Evolutionary conservation across 1,284 basidiomycete species (phyloP).

Genomic region (Vanrija pseudolonga): DNA sequence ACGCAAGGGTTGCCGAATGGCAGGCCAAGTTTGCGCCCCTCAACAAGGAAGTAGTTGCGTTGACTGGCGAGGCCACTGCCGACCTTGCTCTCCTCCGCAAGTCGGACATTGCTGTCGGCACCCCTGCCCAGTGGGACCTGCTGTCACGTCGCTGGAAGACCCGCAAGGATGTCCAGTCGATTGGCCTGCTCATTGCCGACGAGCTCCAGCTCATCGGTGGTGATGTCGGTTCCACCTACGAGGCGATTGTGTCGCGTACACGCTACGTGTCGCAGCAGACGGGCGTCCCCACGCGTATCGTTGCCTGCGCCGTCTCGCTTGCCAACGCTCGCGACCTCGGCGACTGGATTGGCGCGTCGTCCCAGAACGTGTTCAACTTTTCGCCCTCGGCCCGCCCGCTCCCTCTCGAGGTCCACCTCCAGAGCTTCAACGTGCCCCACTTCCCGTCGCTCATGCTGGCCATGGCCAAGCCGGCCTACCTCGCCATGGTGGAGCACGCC

Average conservation of each 20-base stretch:
- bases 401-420: conserved; percentile 95
- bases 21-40: conserved; percentile 72
- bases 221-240: conserved; percentile 91
- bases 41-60: conserved; percentile 84
- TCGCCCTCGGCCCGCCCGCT: conserved; percentile 90
- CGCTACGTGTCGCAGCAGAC: conserved; percentile 96
- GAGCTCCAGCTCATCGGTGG: conserved; percentile 92
- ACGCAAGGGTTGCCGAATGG: conserved; percentile 86
- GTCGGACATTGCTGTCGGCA: conserved; percentile 87
- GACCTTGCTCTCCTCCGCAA: conserved; percentile 88
- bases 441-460: conserved; percentile 98
- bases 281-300: conserved; percentile 81
- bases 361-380: conserved; percentile 96
- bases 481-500: conserved; percentile 87
- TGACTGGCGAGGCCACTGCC: conserved; percentile 92
- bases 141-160: conserved; percentile 89
- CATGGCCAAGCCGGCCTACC: conserved; percentile 98
- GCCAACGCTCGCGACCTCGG: conserved; percentile 95
- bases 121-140: conserved; percentile 91
- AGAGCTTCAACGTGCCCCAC: conserved; percentile 91
- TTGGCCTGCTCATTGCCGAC: conserved; percentile 89
- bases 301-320: conserved; percentile 89
- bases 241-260: conserved; percentile 89
- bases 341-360: conserved; percentile 94
- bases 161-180: conserved; percentile 92